A percentile compares a stretch with the other conserved stretches of the same genome.
Conservation (phyloP, 331 rosid species). For the Malus hybrid region DNA sequence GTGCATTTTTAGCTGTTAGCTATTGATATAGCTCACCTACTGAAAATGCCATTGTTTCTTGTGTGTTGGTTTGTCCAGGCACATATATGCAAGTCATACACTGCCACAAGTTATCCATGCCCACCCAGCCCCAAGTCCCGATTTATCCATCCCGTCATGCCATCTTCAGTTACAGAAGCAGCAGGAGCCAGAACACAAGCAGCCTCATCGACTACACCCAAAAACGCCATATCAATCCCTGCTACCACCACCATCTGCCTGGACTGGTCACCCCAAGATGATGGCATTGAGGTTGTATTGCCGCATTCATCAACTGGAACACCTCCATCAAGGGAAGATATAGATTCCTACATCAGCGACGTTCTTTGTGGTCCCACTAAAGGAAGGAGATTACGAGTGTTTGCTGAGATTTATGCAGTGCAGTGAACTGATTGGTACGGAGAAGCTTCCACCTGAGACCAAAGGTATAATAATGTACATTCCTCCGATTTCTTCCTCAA, state of each 20-base stretch:
- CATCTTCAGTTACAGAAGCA: conserved; percentile 1
- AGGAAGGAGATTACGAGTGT: conserved; percentile 36
- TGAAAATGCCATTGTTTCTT: conserved; percentile 1
- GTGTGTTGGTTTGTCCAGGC: conserved; percentile 19
- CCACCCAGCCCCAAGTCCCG: conserved; percentile 16
- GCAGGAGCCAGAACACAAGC: conserved; percentile 15
- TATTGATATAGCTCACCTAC: not conserved
- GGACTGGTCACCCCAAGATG: conserved; percentile 73
- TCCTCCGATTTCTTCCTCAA: not conserved
- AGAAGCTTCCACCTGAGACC: conserved; percentile 1
- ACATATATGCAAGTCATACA: conserved; percentile 16
- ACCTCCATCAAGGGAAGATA: conserved; percentile 36
- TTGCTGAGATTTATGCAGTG: conserved; percentile 28
- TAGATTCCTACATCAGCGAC: conserved; percentile 22
- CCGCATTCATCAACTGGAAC: conserved; percentile 24
- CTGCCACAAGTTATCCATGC: conserved; percentile 15
- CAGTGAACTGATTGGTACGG: not conserved
- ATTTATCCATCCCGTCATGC: conserved; percentile 17
- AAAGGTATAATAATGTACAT: conserved; percentile 8
- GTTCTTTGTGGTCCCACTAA: conserved; percentile 19
- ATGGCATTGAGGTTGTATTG: conserved; percentile 38
- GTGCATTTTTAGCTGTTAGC: not conserved
- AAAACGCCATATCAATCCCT: conserved; percentile 2
- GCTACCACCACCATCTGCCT: not conserved
- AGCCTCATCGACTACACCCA: conserved; percentile 10